Evolutionary conservation across 192 early-diverging fungal species (phyloP).

Genomic region (Funneliformis mosseae): DNA sequence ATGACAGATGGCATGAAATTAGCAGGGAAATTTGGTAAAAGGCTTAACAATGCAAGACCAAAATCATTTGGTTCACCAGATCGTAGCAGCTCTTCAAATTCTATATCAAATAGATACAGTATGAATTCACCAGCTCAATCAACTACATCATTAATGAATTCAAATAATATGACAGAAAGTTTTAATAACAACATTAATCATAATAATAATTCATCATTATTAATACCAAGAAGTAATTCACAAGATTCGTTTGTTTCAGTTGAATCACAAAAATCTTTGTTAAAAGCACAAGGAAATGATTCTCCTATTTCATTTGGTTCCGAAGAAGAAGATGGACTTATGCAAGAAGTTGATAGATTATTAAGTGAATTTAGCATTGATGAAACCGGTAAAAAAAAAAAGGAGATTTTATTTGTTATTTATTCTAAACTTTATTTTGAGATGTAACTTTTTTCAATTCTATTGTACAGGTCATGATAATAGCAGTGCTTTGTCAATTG

Average conservation of each 20-base stretch:
- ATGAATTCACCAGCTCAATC: not conserved
- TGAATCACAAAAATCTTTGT: conserved; percentile 18
- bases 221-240: not conserved
- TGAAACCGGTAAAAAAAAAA: conserved; percentile 9
- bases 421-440: not conserved
- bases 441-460: not conserved
- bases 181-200: not conserved
- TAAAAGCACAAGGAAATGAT: not conserved
- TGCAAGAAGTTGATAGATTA: conserved; percentile 35
- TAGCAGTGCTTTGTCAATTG: not conserved
- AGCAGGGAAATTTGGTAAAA: conserved; percentile 46
- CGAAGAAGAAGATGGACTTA: conserved; percentile 29
- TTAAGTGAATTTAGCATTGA: conserved; percentile 30
- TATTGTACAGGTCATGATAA: not conserved
- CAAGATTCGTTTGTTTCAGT: not conserved
- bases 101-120: not conserved
- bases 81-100: not conserved
- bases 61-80: not conserved
- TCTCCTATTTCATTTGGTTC: not conserved
- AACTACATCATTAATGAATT: not conserved
- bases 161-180: not conserved
- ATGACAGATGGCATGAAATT: conserved; percentile 55
- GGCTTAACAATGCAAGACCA: not conserved
- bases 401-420: too few species aligned
- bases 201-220: not conserved